A percentile compares a stretch with the other conserved stretches of the same genome.
Conservation (phyloP, 495 filamentous ascomycete genomes). For the Hapsidospora chrysogenum region DNA sequence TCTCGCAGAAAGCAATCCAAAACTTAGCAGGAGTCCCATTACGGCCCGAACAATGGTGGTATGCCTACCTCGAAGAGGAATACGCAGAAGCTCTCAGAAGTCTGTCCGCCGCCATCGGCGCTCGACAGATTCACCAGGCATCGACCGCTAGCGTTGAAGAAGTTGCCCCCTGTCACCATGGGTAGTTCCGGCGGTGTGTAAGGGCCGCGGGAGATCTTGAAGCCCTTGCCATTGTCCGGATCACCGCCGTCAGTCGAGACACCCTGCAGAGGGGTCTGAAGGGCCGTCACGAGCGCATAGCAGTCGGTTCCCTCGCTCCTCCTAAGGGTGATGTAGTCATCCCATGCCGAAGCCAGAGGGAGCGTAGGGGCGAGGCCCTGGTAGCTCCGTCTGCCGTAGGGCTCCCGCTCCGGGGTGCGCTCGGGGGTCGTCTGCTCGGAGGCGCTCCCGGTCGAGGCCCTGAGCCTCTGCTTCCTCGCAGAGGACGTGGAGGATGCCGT, state of each 20-base stretch:
- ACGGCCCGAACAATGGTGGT: no score
- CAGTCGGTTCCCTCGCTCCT: not conserved
- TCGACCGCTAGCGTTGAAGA: no score
- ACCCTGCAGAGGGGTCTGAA: slow-evolving; percentile 12
- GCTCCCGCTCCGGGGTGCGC: slow-evolving; percentile 1
- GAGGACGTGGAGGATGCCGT: slow-evolving; percentile 13
- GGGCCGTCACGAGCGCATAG: slow-evolving; percentile 12
- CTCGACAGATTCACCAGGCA: no score
- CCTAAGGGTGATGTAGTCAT: slow-evolving; percentile 18
- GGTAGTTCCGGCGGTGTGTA: no score
- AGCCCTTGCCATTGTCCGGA: no score
- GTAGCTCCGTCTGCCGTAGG: slow-evolving; percentile 4
- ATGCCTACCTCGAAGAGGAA: slow-evolving; percentile 33
- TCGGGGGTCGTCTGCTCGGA: not conserved
- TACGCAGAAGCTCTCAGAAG: no score
- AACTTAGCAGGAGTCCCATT: no score
- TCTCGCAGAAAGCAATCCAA: no score
- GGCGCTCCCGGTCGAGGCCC: not conserved
- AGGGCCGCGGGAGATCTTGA: no score
- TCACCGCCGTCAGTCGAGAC: no score
- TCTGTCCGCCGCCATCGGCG: no score
- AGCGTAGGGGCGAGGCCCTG: slow-evolving; percentile 10
- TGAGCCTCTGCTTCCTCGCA: slow-evolving; percentile 1
- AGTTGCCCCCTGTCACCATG: no score
- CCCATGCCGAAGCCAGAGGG: slow-evolving; percentile 25